phyloP scores from a whole-genome alignment of 2,329 filamentous ascomycete genomes.

The Diplodia intermedia region DNA sequence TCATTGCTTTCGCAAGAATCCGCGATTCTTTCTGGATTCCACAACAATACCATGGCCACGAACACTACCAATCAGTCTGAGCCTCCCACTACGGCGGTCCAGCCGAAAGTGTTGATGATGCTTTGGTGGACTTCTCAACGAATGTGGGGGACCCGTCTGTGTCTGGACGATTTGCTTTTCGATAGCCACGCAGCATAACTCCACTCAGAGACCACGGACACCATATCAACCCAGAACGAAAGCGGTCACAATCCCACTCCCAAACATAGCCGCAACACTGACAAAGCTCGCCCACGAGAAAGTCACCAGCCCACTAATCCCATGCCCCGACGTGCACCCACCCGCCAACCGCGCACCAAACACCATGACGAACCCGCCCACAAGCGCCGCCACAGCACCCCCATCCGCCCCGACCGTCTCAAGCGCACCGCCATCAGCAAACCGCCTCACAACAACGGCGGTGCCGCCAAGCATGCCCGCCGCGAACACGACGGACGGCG shows the following conservation, averaged over 20 bases:
- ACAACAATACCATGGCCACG: too few species aligned
- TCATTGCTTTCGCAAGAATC: too few species aligned
- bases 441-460: conserved; percentile 41
- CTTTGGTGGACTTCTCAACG: too few species aligned
- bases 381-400: conserved; percentile 47
- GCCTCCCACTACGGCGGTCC: too few species aligned
- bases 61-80: too few species aligned
- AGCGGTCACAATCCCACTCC: conserved; percentile 51
- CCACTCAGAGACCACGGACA: too few species aligned
- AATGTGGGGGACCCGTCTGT: too few species aligned
- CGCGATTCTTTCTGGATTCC: too few species aligned
- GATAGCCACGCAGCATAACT: too few species aligned
- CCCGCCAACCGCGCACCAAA: conserved; percentile 68
- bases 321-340: conserved; percentile 73
- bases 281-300: conserved; percentile 68
- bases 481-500: conserved; percentile 59
- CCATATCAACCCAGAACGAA: background rate
- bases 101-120: too few species aligned
- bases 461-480: conserved; percentile 60
- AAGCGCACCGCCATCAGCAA: conserved; percentile 21
- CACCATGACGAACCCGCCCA: conserved; percentile 65
- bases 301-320: conserved; percentile 70
- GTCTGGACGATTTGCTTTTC: too few species aligned
- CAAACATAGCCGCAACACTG: conserved; percentile 66
- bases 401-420: background rate